Percentiles rank a stretch among this genome's conserved stretches.
Conservation (phyloP, 1,284 basidiomycete genomes). For the Cryptococcus amylolentus region DNA sequence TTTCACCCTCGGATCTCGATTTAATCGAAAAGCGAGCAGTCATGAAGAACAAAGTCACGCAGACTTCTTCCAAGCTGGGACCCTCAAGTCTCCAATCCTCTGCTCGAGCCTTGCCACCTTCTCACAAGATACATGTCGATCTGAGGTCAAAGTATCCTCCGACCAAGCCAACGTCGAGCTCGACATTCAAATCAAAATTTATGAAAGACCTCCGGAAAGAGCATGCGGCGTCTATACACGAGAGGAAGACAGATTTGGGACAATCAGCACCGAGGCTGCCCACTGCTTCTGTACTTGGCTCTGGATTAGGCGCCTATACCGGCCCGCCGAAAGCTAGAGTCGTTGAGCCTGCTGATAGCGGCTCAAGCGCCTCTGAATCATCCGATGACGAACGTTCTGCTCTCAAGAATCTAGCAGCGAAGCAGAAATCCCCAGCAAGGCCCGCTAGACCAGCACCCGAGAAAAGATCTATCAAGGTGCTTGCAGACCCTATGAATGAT, state of each 20-base stretch:
- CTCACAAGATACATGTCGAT: slow-evolving; percentile 37
- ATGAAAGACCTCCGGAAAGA: slow-evolving; percentile 42
- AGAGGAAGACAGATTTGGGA: slow-evolving; percentile 18
- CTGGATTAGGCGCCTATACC: slow-evolving; percentile 41
- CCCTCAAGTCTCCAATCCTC: slow-evolving; percentile 9
- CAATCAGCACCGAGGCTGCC: slow-evolving; percentile 26
- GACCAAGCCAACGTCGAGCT: slow-evolving; percentile 17
- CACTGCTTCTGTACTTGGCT: slow-evolving; percentile 31
- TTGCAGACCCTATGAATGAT: slow-evolving; percentile 54
- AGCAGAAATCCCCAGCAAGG: slow-evolving; percentile 58
- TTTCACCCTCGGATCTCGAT: slow-evolving; percentile 39
- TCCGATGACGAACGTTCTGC: slow-evolving; percentile 58
- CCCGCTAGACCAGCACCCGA: slow-evolving; percentile 54
- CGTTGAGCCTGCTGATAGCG: slow-evolving; percentile 27
- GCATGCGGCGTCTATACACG: slow-evolving; percentile 16
- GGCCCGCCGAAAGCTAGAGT: slow-evolving; percentile 16
- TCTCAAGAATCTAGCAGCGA: slow-evolving; percentile 60
- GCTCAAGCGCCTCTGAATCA: slow-evolving; percentile 44
- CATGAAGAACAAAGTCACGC: slow-evolving; percentile 1
- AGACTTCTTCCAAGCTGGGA: slow-evolving; percentile 1
- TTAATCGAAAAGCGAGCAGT: slow-evolving; percentile 40
- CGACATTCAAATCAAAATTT: slow-evolving; percentile 33
- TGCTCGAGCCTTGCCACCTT: slow-evolving; percentile 10
- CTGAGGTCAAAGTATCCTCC: slow-evolving; percentile 26
- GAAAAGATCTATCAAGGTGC: slow-evolving; percentile 66